phyloP scores from a whole-genome alignment of 78 protist genomes.

The Dictyostelium purpureum region DNA sequence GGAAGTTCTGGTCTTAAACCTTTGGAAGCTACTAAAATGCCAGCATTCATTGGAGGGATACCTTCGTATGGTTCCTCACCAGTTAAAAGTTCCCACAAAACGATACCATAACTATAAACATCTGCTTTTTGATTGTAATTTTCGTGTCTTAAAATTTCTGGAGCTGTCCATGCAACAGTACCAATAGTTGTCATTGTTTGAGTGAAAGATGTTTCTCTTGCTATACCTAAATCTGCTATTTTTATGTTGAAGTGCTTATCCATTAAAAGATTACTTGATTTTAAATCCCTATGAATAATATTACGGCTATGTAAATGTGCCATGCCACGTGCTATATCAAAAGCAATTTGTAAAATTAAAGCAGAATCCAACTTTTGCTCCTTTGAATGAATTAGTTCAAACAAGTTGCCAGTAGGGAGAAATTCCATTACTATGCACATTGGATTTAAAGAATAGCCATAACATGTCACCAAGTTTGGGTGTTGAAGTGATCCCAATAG shows the following conservation, averaged over 20 bases:
- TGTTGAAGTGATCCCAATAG: constrained; percentile 66
- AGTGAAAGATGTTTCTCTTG: constrained; percentile 72
- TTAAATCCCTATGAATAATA: constrained; percentile 80
- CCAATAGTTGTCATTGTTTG: constrained; percentile 79
- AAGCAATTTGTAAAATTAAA: constrained; percentile 48
- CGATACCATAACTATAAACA: constrained; percentile 61
- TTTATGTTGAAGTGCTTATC: constrained; percentile 75
- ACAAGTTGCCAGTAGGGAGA: constrained; percentile 60
- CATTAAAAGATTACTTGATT: constrained; percentile 76
- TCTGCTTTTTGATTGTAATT: constrained; percentile 70
- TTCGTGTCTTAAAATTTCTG: constrained; percentile 74
- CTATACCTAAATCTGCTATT: constrained; percentile 72
- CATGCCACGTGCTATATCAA: constrained; percentile 78
- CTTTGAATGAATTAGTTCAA: constrained; percentile 46
- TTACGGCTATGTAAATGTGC: constrained; percentile 44
- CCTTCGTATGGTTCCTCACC: constrained; percentile 80
- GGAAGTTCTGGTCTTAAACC: constrained; percentile 68
- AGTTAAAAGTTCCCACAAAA: constrained; percentile 58
- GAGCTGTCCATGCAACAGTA: constrained; percentile 80
- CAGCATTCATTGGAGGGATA: constrained; percentile 77
- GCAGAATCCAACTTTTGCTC: constrained; percentile 65
- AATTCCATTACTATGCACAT: constrained; percentile 78
- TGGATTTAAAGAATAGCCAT: constrained; percentile 65
- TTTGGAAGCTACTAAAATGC: constrained; percentile 57
- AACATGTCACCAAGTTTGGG: constrained; percentile 66